Percentiles rank a stretch among this genome's conserved stretches.
Conservation (phyloP, 768 basidiomycete species). For the Mycena crocata region DNA sequence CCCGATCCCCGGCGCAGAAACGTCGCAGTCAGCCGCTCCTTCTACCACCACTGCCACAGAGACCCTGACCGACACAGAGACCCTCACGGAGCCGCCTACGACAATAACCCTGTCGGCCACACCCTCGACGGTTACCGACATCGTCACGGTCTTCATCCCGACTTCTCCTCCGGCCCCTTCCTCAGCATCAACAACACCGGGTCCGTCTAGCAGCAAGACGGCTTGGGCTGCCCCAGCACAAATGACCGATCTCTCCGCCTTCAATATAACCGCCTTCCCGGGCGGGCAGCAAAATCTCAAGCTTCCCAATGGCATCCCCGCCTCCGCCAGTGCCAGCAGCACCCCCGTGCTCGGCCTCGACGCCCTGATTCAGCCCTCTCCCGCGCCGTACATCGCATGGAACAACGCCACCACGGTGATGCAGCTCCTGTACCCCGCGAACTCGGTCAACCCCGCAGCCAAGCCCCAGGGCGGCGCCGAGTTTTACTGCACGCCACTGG, state of each 20-base stretch:
- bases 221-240: conserved; percentile 64
- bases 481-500: conserved; percentile 65
- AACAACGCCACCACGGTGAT: conserved; percentile 56
- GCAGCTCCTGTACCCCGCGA: conserved; percentile 74
- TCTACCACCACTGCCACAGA: conserved; percentile 18
- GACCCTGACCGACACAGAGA: conserved; percentile 11
- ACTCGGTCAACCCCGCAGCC: conserved; percentile 75
- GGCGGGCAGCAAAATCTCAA: conserved; percentile 66
- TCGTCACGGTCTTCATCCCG: conserved; percentile 38
- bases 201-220: conserved; percentile 31
- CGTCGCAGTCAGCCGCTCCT: background rate
- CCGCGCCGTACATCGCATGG: conserved; percentile 30
- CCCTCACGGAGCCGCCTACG: conserved; percentile 13
- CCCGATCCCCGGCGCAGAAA: background rate
- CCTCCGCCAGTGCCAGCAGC: conserved; percentile 25
- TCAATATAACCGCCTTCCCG: conserved; percentile 69
- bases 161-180: conserved; percentile 24
- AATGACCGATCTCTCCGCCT: conserved; percentile 69
- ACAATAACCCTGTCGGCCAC: conserved; percentile 19
- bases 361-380: conserved; percentile 10
- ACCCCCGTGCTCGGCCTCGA: conserved; percentile 26
- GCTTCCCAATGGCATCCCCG: conserved; percentile 63
- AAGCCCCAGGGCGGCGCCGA: conserved; percentile 78
- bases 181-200: conserved; percentile 20
- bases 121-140: conserved; percentile 40